These are phyloP conservation scores for Cercospora sp. DNA, from an alignment of 2,329 filamentous ascomycete genomes.

Conservation along the genomic window DNA sequence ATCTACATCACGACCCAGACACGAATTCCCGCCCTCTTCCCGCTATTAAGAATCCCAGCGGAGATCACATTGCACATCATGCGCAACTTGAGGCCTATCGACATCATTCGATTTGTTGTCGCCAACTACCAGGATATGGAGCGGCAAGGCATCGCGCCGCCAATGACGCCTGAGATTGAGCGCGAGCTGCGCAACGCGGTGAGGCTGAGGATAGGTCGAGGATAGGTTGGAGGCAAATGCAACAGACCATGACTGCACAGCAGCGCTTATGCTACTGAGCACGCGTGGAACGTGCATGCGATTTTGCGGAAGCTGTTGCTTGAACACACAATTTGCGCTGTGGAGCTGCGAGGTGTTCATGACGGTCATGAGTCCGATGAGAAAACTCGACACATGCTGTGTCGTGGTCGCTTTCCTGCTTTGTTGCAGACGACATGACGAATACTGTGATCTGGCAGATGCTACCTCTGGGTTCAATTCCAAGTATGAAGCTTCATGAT, in stretches of 20 bases:
- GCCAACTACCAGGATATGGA: constrained; percentile 41
- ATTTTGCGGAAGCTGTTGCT: neutral
- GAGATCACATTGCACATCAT: constrained; percentile 47
- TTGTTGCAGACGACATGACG: neutral
- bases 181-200: constrained; percentile 17
- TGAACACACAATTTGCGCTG: neutral
- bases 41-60: constrained; percentile 40
- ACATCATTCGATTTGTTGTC: constrained; percentile 44
- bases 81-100: constrained; percentile 40
- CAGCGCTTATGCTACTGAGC: neutral
- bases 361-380: neutral
- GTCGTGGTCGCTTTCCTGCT: neutral
- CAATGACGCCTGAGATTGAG: constrained; percentile 32
- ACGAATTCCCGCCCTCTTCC: constrained; percentile 34
- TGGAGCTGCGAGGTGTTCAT: neutral
- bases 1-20: constrained; percentile 37
- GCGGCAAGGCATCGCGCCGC: constrained; percentile 39
- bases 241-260: neutral
- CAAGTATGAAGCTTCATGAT: neutral
- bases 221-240: neutral
- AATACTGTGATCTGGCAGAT: neutral
- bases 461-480: neutral
- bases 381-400: neutral
- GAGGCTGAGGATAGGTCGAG: constrained; percentile 8
- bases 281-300: neutral